Evolutionary conservation across 1,139 yeast species (phyloP).

Genomic region (Kodamaea fungicola): DNA sequence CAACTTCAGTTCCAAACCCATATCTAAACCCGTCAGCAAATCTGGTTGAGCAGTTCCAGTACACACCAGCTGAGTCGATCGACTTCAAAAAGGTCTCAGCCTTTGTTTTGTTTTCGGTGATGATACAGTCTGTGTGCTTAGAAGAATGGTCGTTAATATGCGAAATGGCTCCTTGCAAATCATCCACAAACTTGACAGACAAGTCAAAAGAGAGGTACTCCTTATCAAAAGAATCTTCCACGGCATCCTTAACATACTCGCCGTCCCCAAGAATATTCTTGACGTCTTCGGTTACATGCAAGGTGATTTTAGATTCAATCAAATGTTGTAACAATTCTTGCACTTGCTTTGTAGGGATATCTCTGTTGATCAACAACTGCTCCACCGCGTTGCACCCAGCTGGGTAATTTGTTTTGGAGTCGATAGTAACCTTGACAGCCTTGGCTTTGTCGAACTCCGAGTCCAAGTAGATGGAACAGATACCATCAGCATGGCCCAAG

Average conservation of each 20-base stretch:
- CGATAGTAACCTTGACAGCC: conserved; percentile 73
- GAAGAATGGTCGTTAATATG: conserved; percentile 92
- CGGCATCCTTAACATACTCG: conserved; percentile 23
- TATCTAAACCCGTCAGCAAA: conserved; percentile 98
- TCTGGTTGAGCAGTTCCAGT: conserved; percentile 95
- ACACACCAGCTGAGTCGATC: conserved; percentile 95
- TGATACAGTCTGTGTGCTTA: conserved; percentile 90
- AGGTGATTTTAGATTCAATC: conserved; percentile 62
- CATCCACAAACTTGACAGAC: conserved; percentile 61
- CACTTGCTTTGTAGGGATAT: conserved; percentile 41
- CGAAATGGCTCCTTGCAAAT: conserved; percentile 64
- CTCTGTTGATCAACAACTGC: conserved; percentile 66
- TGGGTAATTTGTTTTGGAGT: conserved; percentile 92
- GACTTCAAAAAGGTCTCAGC: conserved; percentile 82
- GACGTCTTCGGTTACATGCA: conserved; percentile 63
- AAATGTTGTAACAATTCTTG: conserved; percentile 47
- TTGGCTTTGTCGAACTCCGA: conserved; percentile 68
- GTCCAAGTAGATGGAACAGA: conserved; percentile 85
- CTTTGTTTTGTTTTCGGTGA: conserved; percentile 64
- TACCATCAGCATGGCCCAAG: conserved; percentile 97
- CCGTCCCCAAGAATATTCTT: conserved; percentile 16
- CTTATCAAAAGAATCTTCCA: conserved; percentile 60
- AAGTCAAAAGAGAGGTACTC: conserved; percentile 84
- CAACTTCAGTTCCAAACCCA: conserved; percentile 98
- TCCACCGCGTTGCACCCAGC: conserved; percentile 99